Percentiles rank a stretch among this genome's conserved stretches.
These are phyloP conservation scores for Pyracantha coccinea DNA, from an alignment of 331 rosid genomes.

Conservation along the genomic window DNA sequence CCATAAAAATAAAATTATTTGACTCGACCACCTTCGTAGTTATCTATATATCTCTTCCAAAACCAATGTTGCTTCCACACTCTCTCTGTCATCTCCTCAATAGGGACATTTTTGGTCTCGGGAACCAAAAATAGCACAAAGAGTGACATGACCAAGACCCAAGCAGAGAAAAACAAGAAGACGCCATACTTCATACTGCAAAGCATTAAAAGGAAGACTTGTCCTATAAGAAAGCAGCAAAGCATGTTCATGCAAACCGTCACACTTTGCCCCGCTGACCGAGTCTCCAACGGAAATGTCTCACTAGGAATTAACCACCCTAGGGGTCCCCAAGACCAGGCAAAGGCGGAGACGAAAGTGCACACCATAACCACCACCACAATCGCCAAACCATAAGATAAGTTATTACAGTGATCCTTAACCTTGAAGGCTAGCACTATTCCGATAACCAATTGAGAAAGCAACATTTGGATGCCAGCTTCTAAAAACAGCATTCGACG, in stretches of 20 bases:
- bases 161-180: constrained; percentile 20
- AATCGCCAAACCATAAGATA: constrained; percentile 13
- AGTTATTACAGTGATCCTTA: constrained; percentile 13
- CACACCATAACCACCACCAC: constrained; percentile 56
- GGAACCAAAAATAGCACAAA: constrained; percentile 12
- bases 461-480: constrained; percentile 57
- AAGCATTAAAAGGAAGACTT: constrained; percentile 21
- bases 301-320: constrained; percentile 77
- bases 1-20: not conserved
- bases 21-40: not conserved
- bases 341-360: constrained; percentile 44
- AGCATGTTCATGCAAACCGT: constrained; percentile 43
- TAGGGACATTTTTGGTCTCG: constrained; percentile 19
- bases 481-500: constrained; percentile 41
- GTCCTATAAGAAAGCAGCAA: constrained; percentile 15
- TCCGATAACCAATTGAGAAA: constrained; percentile 39
- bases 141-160: constrained; percentile 2
- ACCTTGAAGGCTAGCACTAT: constrained; percentile 36
- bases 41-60: not conserved
- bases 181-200: constrained; percentile 12
- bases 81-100: constrained; percentile 17
- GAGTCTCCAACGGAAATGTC: constrained; percentile 53
- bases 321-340: constrained; percentile 62
- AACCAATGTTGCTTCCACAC: constrained; percentile 24
- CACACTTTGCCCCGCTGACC: constrained; percentile 55